phyloP scores from a whole-genome alignment of 805 yeast genomes.

The Spathaspora arborariae region DNA sequence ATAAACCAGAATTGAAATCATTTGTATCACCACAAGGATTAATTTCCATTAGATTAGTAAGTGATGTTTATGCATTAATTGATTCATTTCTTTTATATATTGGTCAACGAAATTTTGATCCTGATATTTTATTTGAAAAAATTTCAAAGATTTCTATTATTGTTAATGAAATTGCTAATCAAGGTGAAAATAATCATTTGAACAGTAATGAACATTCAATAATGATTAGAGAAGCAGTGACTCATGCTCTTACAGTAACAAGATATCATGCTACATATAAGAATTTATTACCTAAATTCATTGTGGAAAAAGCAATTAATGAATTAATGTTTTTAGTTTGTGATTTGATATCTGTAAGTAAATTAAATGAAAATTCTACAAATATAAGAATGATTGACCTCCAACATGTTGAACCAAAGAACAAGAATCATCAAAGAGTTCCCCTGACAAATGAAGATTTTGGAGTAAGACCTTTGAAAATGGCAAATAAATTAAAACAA shows the following conservation, averaged over 20 bases:
- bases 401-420: slow-evolving; percentile 2
- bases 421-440: not conserved
- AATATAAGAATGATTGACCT: slow-evolving; percentile 5
- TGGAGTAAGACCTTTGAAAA: slow-evolving; percentile 66
- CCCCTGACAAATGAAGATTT: slow-evolving; percentile 13
- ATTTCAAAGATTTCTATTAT: slow-evolving; percentile 47
- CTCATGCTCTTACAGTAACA: slow-evolving; percentile 72
- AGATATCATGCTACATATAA: slow-evolving; percentile 67
- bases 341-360: slow-evolving; percentile 55
- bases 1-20: slow-evolving; percentile 22
- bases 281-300: slow-evolving; percentile 59
- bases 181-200: slow-evolving; percentile 21
- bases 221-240: slow-evolving; percentile 60
- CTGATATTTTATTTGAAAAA: slow-evolving; percentile 46
- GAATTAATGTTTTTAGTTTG: slow-evolving; percentile 68
- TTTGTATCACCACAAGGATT: slow-evolving; percentile 39
- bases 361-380: slow-evolving; percentile 25
- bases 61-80: slow-evolving; percentile 45
- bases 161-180: slow-evolving; percentile 40
- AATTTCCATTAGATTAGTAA: slow-evolving; percentile 42
- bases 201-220: slow-evolving; percentile 38
- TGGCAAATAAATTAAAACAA: slow-evolving; percentile 50
- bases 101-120: slow-evolving; percentile 20
- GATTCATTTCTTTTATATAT: slow-evolving; percentile 41
- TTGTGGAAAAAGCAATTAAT: slow-evolving; percentile 71